Base-by-base conservation (phyloP, 2,329 filamentous ascomycete genomes). In the Trichoderma aggressivum region DNA sequence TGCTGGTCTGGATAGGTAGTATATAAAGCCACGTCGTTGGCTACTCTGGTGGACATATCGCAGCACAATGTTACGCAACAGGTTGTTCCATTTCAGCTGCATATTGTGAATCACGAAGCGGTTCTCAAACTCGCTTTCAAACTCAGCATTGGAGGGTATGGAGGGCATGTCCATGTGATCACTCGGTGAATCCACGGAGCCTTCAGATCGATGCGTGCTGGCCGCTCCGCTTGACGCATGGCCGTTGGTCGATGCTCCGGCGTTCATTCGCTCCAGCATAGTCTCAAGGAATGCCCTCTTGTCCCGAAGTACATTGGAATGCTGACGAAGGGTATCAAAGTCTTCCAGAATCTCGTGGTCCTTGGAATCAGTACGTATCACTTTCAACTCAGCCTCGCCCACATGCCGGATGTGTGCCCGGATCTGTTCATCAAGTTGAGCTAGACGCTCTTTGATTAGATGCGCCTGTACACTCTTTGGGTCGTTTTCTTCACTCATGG, bases 1-100 rank as follows among this genome's bases (percentile, higher is more conserved):
- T 4, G 96, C 97, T 73, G 94, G 90, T 60, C 95, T 90, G 12
- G 97, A 98, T 83, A 98, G 91, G 81, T 99, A 99, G 83, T 99
- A 99, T 34, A 99, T 91, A 78, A 99, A 98, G 66, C 96, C 97
- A 75, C 96, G 90, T 65, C 96, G 89, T 81, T 99, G 97, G 79
- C 94, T 94, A 77, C 97, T 96, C 84, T 99, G 96, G 78, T 99
- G 96, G 74, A 96, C 97, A 80, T 99, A 99, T 28, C 96, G 93
- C 53, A 99, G 87, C 63, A 99, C 96, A 77, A 98, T 98, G 78
- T 99, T 98, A 72, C 96, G 90, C 47, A 99, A 83, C 12, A 94
- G 89, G 76, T 99, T 99, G 83, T 97, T 98, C 96, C 96, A 99
- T 81, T 99, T 99, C 71, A 99, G 84, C 78, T 99, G 96, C 79